Percentiles rank a stretch among this genome's conserved stretches.
phyloP scores from a whole-genome alignment of 2,329 filamentous ascomycete species.

The Aspergillus sp. region DNA sequence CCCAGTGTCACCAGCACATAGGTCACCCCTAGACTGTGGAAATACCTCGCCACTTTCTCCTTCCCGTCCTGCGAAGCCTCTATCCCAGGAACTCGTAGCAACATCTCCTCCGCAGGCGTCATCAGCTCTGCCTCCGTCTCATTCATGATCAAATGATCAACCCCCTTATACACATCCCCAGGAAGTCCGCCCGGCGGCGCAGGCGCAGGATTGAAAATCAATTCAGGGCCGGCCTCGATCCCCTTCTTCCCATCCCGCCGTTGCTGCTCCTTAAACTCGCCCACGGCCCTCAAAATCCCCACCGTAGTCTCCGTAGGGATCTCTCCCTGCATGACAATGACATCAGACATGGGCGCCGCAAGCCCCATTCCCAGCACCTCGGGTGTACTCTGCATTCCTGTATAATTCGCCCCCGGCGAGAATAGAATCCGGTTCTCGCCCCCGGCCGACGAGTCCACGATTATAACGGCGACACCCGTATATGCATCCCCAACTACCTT shows the following conservation, averaged over 20 bases:
- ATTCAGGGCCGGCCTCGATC: slow-evolving; percentile 50
- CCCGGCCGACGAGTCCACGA: slow-evolving; percentile 70
- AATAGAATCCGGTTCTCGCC: slow-evolving; percentile 74
- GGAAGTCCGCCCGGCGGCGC: slow-evolving; percentile 74
- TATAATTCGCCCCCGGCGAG: slow-evolving; percentile 67
- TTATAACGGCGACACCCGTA: slow-evolving; percentile 72
- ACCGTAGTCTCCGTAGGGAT: slow-evolving; percentile 68
- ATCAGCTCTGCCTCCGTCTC: slow-evolving; percentile 83
- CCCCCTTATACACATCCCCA: slow-evolving; percentile 61
- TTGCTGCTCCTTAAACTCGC: slow-evolving; percentile 43
- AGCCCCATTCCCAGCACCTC: slow-evolving; percentile 41
- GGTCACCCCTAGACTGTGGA: slow-evolving; percentile 67
- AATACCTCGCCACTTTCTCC: slow-evolving; percentile 59
- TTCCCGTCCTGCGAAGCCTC: slow-evolving; percentile 45
- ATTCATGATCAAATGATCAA: slow-evolving; percentile 83
- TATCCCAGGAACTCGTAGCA: slow-evolving; percentile 29
- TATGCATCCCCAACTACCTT: slow-evolving; percentile 46
- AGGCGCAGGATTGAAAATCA: slow-evolving; percentile 85
- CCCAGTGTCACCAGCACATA: slow-evolving; percentile 86
- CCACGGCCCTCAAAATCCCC: slow-evolving; percentile 52
- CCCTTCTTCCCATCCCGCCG: slow-evolving; percentile 37
- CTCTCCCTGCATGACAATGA: slow-evolving; percentile 77
- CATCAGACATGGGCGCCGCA: slow-evolving; percentile 51
- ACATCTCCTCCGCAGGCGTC: slow-evolving; percentile 50
- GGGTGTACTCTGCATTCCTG: slow-evolving; percentile 41